These are phyloP conservation scores for Tranzscheliella williamsii DNA, from an alignment of 1,284 basidiomycete species.

Conservation along the genomic window DNA sequence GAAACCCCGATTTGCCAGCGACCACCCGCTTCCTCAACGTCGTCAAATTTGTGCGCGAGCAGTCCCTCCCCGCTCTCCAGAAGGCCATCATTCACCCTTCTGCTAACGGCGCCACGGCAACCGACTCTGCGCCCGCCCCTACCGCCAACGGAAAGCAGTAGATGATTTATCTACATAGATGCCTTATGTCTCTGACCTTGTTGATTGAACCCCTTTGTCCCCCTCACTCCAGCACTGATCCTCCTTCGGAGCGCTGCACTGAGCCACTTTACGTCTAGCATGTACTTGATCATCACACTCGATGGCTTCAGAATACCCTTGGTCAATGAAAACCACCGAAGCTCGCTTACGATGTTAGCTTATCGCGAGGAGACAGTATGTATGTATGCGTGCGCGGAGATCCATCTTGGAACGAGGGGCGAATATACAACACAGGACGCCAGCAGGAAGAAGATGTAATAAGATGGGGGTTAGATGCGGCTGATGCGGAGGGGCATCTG, in stretches of 20 bases:
- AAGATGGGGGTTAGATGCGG: slow-evolving; percentile 3
- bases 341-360: too few species aligned
- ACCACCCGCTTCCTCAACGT: slow-evolving; percentile 51
- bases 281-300: background rate
- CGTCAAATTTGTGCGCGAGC: slow-evolving; percentile 49
- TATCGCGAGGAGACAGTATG: too few species aligned
- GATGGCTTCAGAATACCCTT: background rate
- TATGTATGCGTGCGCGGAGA: too few species aligned
- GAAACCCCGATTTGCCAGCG: slow-evolving; percentile 46
- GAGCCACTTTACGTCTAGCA: too few species aligned
- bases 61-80: slow-evolving; percentile 56
- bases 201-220: too few species aligned
- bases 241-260: too few species aligned
- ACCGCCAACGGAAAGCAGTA: slow-evolving; percentile 15
- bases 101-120: slow-evolving; percentile 12
- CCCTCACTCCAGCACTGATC: too few species aligned
- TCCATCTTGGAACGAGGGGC: too few species aligned
- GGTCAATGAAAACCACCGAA: background rate
- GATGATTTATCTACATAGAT: too few species aligned
- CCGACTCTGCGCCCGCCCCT: slow-evolving; percentile 2
- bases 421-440: too few species aligned
- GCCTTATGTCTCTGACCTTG: too few species aligned
- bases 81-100: slow-evolving; percentile 44
- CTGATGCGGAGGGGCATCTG: slow-evolving; percentile 45
- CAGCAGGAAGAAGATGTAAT: too few species aligned